Conservation (phyloP, 768 basidiomycete species). For the Coprinopsis sp. region DNA sequence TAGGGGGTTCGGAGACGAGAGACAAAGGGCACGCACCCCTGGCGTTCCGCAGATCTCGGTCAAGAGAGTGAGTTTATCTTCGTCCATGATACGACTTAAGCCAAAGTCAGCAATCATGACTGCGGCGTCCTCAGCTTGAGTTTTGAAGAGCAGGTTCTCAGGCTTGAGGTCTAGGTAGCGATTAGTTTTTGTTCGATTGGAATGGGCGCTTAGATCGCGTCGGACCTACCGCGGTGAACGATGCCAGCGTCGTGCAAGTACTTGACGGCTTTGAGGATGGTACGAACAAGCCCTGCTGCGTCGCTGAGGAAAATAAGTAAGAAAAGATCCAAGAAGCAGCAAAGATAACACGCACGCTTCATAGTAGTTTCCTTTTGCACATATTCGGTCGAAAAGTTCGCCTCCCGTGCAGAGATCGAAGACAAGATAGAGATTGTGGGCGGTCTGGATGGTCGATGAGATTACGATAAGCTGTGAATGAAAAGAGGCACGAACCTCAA, state of each 20-base stretch:
- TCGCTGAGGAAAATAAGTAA: slow-evolving; percentile 47
- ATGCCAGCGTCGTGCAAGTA: slow-evolving; percentile 91
- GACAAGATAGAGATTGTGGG: slow-evolving; percentile 89
- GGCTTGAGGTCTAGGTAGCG: slow-evolving; percentile 77
- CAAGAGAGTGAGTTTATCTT: slow-evolving; percentile 78
- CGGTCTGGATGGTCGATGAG: slow-evolving; percentile 47
- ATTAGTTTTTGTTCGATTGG: not conserved
- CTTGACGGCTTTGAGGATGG: slow-evolving; percentile 80
- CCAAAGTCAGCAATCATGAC: slow-evolving; percentile 99
- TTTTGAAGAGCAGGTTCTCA: slow-evolving; percentile 94
- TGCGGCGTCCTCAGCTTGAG: slow-evolving; percentile 83
- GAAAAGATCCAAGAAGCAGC: slow-evolving; percentile 2
- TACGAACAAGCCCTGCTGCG: slow-evolving; percentile 82
- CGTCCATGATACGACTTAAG: slow-evolving; percentile 84
- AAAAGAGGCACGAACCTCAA: slow-evolving; percentile 58
- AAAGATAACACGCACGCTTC: slow-evolving; percentile 61
- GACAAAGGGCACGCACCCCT: slow-evolving; percentile 47
- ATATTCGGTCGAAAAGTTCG: slow-evolving; percentile 98
- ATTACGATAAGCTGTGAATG: not conserved
- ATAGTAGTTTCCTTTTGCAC: slow-evolving; percentile 94
- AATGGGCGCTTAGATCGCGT: not conserved
- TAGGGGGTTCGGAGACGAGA: not conserved
- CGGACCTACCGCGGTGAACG: slow-evolving; percentile 73
- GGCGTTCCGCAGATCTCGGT: slow-evolving; percentile 97
- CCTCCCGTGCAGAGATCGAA: slow-evolving; percentile 98